Percentiles rank a stretch among this genome's conserved stretches.
phyloP scores from a whole-genome alignment of 2,329 filamentous ascomycete genomes.

The Talaromyces islandicus region DNA sequence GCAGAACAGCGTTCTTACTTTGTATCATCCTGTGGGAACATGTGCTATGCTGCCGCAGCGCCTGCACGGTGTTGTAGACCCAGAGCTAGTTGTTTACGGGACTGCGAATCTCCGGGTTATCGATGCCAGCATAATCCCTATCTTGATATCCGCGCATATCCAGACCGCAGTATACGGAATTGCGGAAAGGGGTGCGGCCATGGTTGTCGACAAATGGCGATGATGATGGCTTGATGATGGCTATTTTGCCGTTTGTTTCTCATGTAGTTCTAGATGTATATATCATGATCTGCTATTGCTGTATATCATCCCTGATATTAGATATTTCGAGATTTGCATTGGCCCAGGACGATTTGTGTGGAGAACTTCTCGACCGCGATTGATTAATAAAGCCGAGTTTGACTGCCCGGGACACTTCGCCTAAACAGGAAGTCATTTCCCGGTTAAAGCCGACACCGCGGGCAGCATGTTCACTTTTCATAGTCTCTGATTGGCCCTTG shows the following conservation, averaged over 20 bases:
- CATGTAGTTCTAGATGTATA: neutral
- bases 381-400: neutral
- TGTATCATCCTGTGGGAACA: neutral
- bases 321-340: neutral
- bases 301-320: neutral
- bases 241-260: neutral
- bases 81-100: neutral
- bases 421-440: neutral
- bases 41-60: neutral
- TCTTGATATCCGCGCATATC: neutral
- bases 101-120: neutral
- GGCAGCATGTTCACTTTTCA: neutral
- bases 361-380: neutral
- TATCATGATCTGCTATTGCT: neutral
- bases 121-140: neutral
- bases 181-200: neutral
- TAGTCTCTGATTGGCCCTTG: neutral
- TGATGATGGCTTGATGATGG: constrained; percentile 12
- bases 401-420: neutral
- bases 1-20: neutral
- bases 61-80: neutral
- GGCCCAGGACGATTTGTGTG: constrained; percentile 1
- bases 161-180: neutral
- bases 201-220: constrained; percentile 1
- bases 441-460: neutral